Base-by-base conservation (phyloP, 768 basidiomycete species). In the Pulveroboletus ravenelii region DNA sequence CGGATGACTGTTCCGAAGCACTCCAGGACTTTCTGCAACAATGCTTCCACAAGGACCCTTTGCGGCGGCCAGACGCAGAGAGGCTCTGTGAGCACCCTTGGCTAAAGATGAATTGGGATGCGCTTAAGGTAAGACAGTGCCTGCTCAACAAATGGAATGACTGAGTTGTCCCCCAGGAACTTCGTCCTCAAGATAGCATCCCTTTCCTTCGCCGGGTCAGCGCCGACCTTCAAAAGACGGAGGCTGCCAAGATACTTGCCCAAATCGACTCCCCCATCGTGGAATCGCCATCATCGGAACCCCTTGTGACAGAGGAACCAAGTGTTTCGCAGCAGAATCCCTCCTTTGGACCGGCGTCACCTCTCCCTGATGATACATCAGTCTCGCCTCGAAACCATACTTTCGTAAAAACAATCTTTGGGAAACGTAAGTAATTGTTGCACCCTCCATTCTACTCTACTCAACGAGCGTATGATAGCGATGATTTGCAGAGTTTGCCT, bases 201-300 rank as follows among this genome's bases (percentile, higher is more conserved):
- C 95, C 95, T 10, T 96, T 96, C 77, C 75, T 96, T 12, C 85
- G 93, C 29, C 86, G 94, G 5, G 86, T 96, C 63, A 93, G 92
- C 65, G 77, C 83, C 51, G 94, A 96, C 62, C 64, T 91, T 48
- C 85, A 88, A 52, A 89, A 86, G 67, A 74, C 80, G 17, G 87
- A 89, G 42, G 75, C 72, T 39, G 71, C 78, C 45, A 80, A 80
- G 45, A 78, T 81, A 53, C 61, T 77, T 31, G 66, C 76, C n/a
- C 65, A 66, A 36, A 63, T 77, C 48, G 72, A 73, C 49, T 32
- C 45, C 10, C 53, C 51, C 1, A 64, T 63, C 23, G 41, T 45
- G 6, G 68, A 70, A 45, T 62, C 77, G 27, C 69, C 78, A 4
- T 74, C 76, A 35, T 51, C 78, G 13, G 81, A 80, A 5, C 67